Conservation (phyloP, 2,329 filamentous ascomycete genomes). For the Cercospora beticola region DNA sequence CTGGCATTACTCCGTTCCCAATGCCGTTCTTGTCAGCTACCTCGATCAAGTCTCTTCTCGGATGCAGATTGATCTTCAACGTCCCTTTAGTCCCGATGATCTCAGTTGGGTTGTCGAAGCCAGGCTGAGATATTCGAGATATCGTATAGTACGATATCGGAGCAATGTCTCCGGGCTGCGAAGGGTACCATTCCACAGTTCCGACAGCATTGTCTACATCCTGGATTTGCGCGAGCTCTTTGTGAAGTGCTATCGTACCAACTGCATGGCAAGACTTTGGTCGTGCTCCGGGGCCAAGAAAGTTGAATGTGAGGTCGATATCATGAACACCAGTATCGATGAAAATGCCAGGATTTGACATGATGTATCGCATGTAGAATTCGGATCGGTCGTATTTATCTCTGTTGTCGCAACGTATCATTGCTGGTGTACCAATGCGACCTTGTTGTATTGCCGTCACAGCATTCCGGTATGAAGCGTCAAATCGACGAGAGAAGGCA, state of each 20-base stretch:
- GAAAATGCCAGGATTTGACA: constrained; percentile 46
- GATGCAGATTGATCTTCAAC: constrained; percentile 37
- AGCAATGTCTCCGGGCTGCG: constrained; percentile 32
- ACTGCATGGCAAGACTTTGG: constrained; percentile 42
- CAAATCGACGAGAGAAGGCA: constrained; percentile 49
- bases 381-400: constrained; percentile 43
- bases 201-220: constrained; percentile 48
- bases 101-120: constrained; percentile 46
- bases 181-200: constrained; percentile 41
- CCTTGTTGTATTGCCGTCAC: constrained; percentile 40
- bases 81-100: constrained; percentile 43
- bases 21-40: constrained; percentile 39
- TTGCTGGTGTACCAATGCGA: constrained; percentile 42
- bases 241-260: constrained; percentile 40
- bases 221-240: constrained; percentile 40
- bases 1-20: constrained; percentile 40
- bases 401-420: constrained; percentile 46
- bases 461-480: constrained; percentile 44
- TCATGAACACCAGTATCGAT: constrained; percentile 49
- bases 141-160: constrained; percentile 46
- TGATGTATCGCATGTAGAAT: constrained; percentile 47
- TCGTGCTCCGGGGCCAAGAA: constrained; percentile 40
- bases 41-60: constrained; percentile 37
- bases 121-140: constrained; percentile 45
- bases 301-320: constrained; percentile 47